Base-by-base conservation (phyloP, 2,329 filamentous ascomycete genomes). In the Claviceps paspali region DNA sequence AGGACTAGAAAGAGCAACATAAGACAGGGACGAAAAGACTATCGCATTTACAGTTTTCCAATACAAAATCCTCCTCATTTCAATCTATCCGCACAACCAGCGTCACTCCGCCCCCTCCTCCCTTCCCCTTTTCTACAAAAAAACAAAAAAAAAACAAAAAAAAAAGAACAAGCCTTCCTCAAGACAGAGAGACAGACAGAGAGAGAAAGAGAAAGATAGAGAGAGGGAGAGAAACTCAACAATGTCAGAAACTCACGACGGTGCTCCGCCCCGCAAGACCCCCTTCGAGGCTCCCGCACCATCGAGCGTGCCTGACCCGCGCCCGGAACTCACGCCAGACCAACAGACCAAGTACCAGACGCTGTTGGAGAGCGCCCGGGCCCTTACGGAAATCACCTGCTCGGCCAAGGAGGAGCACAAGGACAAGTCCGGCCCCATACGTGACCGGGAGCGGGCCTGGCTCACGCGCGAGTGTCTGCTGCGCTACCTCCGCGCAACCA, bases 401-500 rank as follows among this genome's bases (percentile, higher is more conserved):
- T 9, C 35, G 10, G 8, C 21, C 33, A 36, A 26, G 33, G 33
- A 26, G 22, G 73, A 72, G 29, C 74, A 76, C 15, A 70, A 72
- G 38, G 79, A 59, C 43, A 67, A 68, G 43, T 68, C 56, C 7
- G 73, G 73, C 2, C 76, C 83, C 2, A 62, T 96, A 41, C 77
- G 75, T 35, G 85, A 93, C 41, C 63, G 67, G 35, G 91, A 98
- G 61, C 80, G 76, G 52, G 76, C 91, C 63, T 98, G 85, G 77
- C 70, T 98, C 47, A 94, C 87, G 10, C 76, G 78, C 46, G 91
- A 98, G 56, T 96, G 88, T 54, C 70, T 98, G 12, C 69, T 95
- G 29, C 82, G 91, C 48, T 98, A 94, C 56, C 76, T 98, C 22
- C 81, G 88, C 41, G 91, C 91, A 15, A 87, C 85, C 27, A 95